A percentile compares a stretch with the other conserved stretches of the same genome.
phyloP scores from a whole-genome alignment of 441 rosid species.

The Populus trichocarpa region DNA sequence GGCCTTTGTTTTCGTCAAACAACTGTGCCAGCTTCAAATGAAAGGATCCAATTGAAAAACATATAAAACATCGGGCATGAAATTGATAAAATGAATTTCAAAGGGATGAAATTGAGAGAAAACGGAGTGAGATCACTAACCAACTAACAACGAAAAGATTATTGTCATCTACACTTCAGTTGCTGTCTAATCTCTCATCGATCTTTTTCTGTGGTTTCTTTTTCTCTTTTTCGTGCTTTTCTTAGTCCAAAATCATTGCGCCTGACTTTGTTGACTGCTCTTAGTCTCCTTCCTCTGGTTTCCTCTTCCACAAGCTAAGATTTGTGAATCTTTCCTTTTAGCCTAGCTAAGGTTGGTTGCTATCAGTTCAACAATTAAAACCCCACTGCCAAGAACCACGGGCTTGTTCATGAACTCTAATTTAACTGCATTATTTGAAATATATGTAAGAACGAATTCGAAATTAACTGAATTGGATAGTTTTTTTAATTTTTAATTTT shows the following conservation, averaged over 20 bases:
- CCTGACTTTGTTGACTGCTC: not conserved
- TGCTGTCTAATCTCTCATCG: not conserved
- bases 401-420: no score
- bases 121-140: not conserved
- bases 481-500: no score
- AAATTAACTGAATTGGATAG: not conserved
- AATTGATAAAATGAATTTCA: not conserved
- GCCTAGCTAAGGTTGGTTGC: not conserved
- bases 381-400: no score
- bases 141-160: not conserved
- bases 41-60: not conserved
- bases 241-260: not conserved
- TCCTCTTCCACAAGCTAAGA: not conserved
- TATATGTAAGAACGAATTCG: no score
- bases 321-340: not conserved
- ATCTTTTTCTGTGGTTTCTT: not conserved
- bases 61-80: not conserved
- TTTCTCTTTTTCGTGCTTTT: not conserved
- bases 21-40: not conserved
- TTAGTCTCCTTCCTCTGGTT: no score
- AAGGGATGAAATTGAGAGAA: not conserved
- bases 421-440: no score
- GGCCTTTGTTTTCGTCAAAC: not conserved
- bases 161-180: not conserved
- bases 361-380: no score